A percentile compares a stretch with the other conserved stretches of the same genome.
Conservation (phyloP, 2,329 filamentous ascomycete genomes). For the Cladosporium halotolerans region DNA sequence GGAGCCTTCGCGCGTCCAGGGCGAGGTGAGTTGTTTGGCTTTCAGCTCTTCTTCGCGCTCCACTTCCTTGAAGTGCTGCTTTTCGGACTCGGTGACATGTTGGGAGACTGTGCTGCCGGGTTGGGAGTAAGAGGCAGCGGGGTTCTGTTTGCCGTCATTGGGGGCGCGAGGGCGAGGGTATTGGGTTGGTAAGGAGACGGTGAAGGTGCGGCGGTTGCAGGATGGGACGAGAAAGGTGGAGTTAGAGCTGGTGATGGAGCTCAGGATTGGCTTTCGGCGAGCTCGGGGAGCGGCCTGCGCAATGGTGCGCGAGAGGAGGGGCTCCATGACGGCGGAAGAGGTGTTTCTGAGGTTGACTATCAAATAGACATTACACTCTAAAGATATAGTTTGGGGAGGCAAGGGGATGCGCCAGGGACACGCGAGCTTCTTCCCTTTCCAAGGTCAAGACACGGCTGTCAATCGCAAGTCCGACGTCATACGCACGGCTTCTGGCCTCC, state of each 20-base stretch:
- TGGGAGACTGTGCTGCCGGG: conserved; percentile 37
- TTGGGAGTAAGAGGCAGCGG: conserved; percentile 26
- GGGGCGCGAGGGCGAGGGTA: conserved; percentile 9
- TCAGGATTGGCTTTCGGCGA: conserved; percentile 6
- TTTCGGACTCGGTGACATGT: conserved; percentile 40
- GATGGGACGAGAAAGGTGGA: not conserved
- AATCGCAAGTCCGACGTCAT: too few species aligned
- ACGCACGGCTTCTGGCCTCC: too few species aligned
- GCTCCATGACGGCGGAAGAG: conserved; percentile 19
- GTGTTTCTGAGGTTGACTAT: not conserved
- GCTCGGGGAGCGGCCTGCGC: conserved; percentile 20
- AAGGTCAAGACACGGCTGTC: too few species aligned
- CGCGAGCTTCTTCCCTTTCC: too few species aligned
- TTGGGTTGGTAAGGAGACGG: not conserved
- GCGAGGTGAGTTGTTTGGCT: conserved; percentile 53
- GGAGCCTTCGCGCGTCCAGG: conserved; percentile 60
- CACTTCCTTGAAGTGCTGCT: conserved; percentile 38
- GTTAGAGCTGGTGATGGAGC: conserved; percentile 2
- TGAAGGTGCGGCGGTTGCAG: not conserved
- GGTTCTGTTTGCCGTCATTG: conserved; percentile 6
- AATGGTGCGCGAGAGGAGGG: conserved; percentile 23
- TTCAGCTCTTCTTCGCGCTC: conserved; percentile 36
- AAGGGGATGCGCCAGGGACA: too few species aligned
- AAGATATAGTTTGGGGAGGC: too few species aligned
- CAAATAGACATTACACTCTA: not conserved